A percentile compares a stretch with the other conserved stretches of the same genome.
Conservation (phyloP, 192 early-diverging fungal species). For the Ambispora gerdemannii region DNA sequence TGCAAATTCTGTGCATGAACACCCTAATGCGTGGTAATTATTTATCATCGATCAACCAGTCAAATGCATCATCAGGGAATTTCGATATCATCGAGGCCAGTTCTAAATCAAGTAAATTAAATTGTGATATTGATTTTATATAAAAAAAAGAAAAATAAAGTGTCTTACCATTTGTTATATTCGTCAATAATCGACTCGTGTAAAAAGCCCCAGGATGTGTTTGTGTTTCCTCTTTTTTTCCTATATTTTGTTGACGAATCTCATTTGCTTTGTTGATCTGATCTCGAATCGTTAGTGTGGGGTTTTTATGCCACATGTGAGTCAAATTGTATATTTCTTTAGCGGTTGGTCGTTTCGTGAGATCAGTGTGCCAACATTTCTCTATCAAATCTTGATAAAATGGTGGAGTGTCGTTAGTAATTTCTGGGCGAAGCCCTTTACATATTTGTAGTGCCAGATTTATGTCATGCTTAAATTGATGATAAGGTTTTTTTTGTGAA, state of each 20-base stretch:
- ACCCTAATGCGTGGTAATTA: no score
- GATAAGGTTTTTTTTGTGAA: slow-evolving; percentile 35
- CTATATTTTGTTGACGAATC: slow-evolving; percentile 7
- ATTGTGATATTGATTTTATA: no score
- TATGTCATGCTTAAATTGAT: slow-evolving; percentile 29
- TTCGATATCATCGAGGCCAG: no score
- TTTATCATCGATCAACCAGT: no score
- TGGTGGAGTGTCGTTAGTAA: slow-evolving; percentile 33
- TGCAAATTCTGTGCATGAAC: no score
- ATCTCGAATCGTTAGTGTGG: neutral
- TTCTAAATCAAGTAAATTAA: no score
- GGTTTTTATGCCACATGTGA: neutral
- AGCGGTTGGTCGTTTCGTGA: no score
- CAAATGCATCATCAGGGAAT: no score
- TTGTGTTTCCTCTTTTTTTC: slow-evolving; percentile 12
- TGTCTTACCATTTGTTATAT: slow-evolving; percentile 7
- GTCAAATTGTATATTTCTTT: neutral
- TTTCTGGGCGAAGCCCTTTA: slow-evolving; percentile 33
- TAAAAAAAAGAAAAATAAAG: neutral
- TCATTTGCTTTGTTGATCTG: neutral
- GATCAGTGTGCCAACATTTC: slow-evolving; percentile 20
- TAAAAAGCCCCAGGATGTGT: slow-evolving; percentile 16
- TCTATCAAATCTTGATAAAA: slow-evolving; percentile 12
- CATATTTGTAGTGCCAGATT: slow-evolving; percentile 31
- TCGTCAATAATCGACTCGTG: slow-evolving; percentile 8